Base-by-base conservation (phyloP, 805 yeast species). In the Teunomyces barrocoloradensis region DNA sequence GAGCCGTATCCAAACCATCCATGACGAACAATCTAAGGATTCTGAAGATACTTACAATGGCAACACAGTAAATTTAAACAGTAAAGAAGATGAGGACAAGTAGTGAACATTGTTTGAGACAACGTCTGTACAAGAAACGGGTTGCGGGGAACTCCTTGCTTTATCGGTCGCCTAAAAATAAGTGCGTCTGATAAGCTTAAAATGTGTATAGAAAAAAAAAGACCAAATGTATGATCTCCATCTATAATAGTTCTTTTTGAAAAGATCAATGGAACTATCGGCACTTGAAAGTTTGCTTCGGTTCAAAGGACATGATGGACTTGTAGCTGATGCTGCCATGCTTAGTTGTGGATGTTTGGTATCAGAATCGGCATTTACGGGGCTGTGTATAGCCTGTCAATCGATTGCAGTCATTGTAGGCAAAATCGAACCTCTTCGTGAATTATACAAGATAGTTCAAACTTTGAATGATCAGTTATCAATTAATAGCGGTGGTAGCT, bases 11-110 rank as follows among this genome's bases (percentile, higher is more conserved):
- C 52, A 47, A 11, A 46, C 53, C 2, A 28, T 46, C 39, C 42
- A 59, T 7, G 54, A 55, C 11, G 56, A 63, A 10, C 40, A 39
- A 10, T 32, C 43, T 18, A 40, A 45, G 7, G 36, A 40, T 12
- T 61, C 62, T 20, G 57, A 59, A 18, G 28, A 32, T 10, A 20
- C 37, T 1, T 82, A 80, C 55, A 82, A 82, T 55, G 87, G 86
- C 1, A 83, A 82, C 56, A 73, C 69, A 13, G 58, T 79, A 32
- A 74, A 72, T 50, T 55, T 82, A 42, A 82, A 81, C 53, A 83
- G 80, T 53, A 79, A 80, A 29, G 52, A 64, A 7, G 60, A 60
- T 18, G 55, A 59, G 6, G 44, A 58, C 17, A 18, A 32, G 6
- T 11, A 15, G 17, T 13, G 18, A 25, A 13, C 18, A 17, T 33